A percentile compares a stretch with the other conserved stretches of the same genome.
Evolutionary conservation across 1,284 basidiomycete species (phyloP).

Genomic region (Tylopilus sp.): DNA sequence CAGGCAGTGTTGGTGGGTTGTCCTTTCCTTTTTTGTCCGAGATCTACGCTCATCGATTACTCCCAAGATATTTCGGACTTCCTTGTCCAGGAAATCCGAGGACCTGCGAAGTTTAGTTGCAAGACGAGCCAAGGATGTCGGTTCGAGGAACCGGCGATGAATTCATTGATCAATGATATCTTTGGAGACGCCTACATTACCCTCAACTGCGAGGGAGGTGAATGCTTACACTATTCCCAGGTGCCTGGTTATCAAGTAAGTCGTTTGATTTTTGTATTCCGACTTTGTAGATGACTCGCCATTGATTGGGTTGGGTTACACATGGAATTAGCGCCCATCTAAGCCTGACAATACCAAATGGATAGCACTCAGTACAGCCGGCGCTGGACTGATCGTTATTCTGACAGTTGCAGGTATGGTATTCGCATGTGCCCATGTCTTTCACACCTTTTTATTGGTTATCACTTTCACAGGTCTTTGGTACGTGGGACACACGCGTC

Average conservation of each 20-base stretch:
- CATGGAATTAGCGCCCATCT: slow-evolving; percentile 52
- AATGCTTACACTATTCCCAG: slow-evolving; percentile 91
- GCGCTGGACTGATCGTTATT: slow-evolving; percentile 69
- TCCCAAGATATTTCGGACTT: slow-evolving; percentile 89
- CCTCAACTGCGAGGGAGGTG: slow-evolving; percentile 83
- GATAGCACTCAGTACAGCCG: slow-evolving; percentile 81
- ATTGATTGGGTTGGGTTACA: not conserved
- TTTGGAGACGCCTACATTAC: slow-evolving; percentile 93
- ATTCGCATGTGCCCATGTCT: not conserved
- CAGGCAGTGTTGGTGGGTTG: slow-evolving; percentile 84
- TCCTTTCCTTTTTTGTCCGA: not conserved
- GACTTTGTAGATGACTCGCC: not conserved
- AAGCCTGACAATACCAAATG: slow-evolving; percentile 78
- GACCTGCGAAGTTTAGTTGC: slow-evolving; percentile 87
- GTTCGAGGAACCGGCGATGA: slow-evolving; percentile 97
- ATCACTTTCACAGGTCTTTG: slow-evolving; percentile 64
- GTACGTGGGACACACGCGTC: slow-evolving; percentile 76
- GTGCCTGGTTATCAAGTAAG: slow-evolving; percentile 87
- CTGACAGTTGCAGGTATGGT: slow-evolving; percentile 49
- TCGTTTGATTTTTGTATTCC: slow-evolving; percentile 4
- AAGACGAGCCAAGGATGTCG: slow-evolving; percentile 70
- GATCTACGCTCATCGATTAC: not conserved
- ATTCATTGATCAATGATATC: slow-evolving; percentile 86
- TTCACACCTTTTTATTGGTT: not conserved
- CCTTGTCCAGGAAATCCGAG: slow-evolving; percentile 84